Evolutionary conservation across 768 basidiomycete species (phyloP), one percentile per base, ranked within the genome.

Genomic region (Cubamyces sp.): DNA sequence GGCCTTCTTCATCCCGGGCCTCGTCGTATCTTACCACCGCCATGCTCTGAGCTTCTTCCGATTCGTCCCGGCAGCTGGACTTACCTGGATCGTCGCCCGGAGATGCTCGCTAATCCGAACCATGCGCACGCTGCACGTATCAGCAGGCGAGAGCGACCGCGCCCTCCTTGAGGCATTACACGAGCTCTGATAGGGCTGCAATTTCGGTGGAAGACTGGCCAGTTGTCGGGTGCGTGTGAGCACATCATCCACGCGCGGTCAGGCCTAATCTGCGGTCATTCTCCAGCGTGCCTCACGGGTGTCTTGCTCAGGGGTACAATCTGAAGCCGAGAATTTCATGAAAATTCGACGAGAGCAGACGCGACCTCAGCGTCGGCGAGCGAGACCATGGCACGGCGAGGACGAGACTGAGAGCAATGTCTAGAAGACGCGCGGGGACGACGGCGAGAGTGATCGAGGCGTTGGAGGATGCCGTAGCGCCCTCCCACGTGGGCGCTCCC

Each of bases 161-260:
- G 47, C n/a, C 30, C 45, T 19, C 39, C 23, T 45, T 25, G 34
- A 50, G 42, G 43, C 50, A 42, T 46, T 23, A 51, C 49, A 45
- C 39, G 54, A 52, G 49, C 23, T 34, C 21, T 55, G 55, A 62
- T 62, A 62, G 54, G 49, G 18, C 42, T 5, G 50, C 49, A 46
- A 57, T 62, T 21, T 61, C 61, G 61, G 61, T 7, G 61, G 61
- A 62, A 62, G 55, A 21, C n/a, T 57, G 61, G 61, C 25, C 50
- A 53, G 50, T 62, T 57, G 49, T 62, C 61, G 61, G 61, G 55
- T 30, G 55, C 61, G 61, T 62, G 61, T 51, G 61, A 56, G 54
- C 61, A 62, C 61, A 62, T 57, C 61, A 57, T 62, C 34, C 37
- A 46, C 23, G 30, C 39, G 9, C 21, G 5, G 21, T 21, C 42